Percentiles rank a stretch among this genome's conserved stretches.
These are phyloP conservation scores for Acaromyces ingoldii DNA, from an alignment of 1,284 basidiomycete species.

Conservation along the genomic window DNA sequence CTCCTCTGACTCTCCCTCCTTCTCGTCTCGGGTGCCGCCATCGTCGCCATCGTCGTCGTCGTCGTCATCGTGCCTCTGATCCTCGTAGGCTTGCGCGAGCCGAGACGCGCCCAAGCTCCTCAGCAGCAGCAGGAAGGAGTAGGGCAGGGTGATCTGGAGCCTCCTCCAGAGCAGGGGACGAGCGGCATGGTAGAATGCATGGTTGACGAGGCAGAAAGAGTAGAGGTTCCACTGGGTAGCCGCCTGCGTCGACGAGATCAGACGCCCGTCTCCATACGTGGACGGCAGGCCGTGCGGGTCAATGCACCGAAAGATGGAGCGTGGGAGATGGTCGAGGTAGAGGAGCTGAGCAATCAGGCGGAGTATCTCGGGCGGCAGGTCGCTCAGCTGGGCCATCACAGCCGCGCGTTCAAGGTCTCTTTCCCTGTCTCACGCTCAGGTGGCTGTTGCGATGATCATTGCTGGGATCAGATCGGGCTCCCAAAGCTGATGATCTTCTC, in stretches of 20 bases:
- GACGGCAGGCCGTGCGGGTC: conserved; percentile 45
- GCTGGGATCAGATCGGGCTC: too few relatives aligned
- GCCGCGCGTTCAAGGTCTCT: too few relatives aligned
- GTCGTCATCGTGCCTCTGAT: conserved; percentile 29
- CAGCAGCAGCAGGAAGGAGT: conserved; percentile 42
- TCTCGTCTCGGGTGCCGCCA: not conserved
- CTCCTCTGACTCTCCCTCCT: not conserved
- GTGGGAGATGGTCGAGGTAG: conserved; percentile 33
- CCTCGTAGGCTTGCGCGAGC: conserved; percentile 39
- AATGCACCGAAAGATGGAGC: conserved; percentile 38
- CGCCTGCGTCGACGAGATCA: conserved; percentile 34
- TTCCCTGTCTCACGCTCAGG: too few relatives aligned
- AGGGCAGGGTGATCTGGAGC: conserved; percentile 46
- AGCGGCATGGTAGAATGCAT: conserved; percentile 40
- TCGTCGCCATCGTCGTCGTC: conserved; percentile 2
- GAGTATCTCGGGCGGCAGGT: conserved; percentile 15
- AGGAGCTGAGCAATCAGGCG: conserved; percentile 12
- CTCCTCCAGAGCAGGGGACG: conserved; percentile 43
- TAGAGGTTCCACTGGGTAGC: conserved; percentile 39
- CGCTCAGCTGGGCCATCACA: conserved; percentile 3
- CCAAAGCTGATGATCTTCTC: too few relatives aligned
- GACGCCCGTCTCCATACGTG: conserved; percentile 36
- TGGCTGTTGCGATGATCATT: too few relatives aligned
- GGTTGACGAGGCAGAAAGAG: conserved; percentile 43
- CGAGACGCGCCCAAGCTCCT: conserved; percentile 36